Conservation (phyloP, 768 basidiomycete species). For the Heimioporus sp. region DNA sequence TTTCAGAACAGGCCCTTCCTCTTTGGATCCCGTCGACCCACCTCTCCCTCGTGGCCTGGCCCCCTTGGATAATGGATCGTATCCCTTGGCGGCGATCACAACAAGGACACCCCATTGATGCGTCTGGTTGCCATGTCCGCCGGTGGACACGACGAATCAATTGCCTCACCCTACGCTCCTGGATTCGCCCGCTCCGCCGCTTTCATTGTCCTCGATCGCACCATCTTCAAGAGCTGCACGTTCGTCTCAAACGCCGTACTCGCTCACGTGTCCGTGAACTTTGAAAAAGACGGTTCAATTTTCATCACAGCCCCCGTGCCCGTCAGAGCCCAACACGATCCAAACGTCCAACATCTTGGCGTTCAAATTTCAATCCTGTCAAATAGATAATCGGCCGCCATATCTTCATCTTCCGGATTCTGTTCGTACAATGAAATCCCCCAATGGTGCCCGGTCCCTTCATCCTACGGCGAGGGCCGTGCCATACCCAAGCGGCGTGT, state of each 20-base stretch:
- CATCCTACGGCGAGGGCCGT: too few relatives aligned
- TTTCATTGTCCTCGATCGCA: neutral
- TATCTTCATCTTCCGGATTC: too few relatives aligned
- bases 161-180: neutral
- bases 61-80: neutral
- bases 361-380: neutral
- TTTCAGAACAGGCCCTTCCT: neutral
- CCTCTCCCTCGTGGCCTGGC: conserved; percentile 6
- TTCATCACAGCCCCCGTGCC: too few relatives aligned
- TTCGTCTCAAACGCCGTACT: too few relatives aligned
- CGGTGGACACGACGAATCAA: conserved; percentile 1
- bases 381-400: neutral
- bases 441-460: too few relatives aligned
- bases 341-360: neutral
- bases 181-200: too few relatives aligned
- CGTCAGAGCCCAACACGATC: neutral
- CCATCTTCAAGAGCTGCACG: neutral
- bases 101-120: conserved; percentile 7
- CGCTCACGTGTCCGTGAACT: too few relatives aligned
- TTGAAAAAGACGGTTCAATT: too few relatives aligned
- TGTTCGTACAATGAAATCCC: too few relatives aligned
- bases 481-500: too few relatives aligned
- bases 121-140: conserved; percentile 10
- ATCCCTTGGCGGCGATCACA: conserved; percentile 20
- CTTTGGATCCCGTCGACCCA: conserved; percentile 2